Evolutionary conservation across 202 grass and related monocot genomes (phyloP).

Genomic region (Zoysia matrella): DNA sequence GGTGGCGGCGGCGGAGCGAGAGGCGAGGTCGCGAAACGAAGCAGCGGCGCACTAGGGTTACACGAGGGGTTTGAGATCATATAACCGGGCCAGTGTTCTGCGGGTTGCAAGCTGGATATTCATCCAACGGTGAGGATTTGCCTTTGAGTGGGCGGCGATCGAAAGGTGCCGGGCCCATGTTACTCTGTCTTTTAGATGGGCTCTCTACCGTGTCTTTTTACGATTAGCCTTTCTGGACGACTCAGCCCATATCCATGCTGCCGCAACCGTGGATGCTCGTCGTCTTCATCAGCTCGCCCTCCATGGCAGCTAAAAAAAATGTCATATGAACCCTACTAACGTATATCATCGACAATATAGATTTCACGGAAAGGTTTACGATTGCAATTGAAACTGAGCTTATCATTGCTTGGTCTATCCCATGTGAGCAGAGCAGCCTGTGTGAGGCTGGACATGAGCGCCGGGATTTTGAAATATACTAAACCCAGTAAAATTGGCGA

Average conservation of each 20-base stretch:
- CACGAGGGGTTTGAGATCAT: too few species aligned
- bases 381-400: not conserved
- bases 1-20: too few species aligned
- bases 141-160: not conserved
- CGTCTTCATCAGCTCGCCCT: not conserved
- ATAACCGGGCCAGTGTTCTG: too few species aligned
- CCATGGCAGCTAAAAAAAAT: not conserved
- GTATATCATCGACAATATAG: not conserved
- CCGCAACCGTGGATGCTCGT: not conserved
- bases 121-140: not conserved
- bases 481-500: conserved; percentile 46
- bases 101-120: too few species aligned
- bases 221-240: not conserved
- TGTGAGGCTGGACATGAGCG: conserved; percentile 46
- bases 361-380: not conserved
- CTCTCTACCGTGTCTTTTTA: not conserved
- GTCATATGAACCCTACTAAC: too few species aligned
- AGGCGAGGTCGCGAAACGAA: too few species aligned
- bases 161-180: not conserved
- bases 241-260: not conserved
- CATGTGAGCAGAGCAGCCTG: conserved; percentile 44
- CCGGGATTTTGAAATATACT: conserved; percentile 53
- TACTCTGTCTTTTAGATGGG: not conserved
- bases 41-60: too few species aligned
- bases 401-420: conserved; percentile 42